Evolutionary conservation across 164 flowering plant genomes (phyloP), one percentile per base, ranked within the genome.

Genomic region (Vitis rupestris): DNA sequence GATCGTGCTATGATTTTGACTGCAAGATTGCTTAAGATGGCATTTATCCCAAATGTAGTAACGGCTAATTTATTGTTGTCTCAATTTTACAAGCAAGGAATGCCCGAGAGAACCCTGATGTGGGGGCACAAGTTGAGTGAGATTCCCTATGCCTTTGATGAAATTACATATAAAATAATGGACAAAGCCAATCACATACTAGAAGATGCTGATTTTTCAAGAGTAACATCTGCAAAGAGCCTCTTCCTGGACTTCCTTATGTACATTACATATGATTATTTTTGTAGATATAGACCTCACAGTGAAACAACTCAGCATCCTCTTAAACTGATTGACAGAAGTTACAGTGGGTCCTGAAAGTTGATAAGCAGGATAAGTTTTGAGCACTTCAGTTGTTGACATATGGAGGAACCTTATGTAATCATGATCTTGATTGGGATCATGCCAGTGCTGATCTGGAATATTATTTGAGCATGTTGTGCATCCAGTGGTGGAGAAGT

Each of bases 1-100:
- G 94, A 91, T 55, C 88, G 82, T 63, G 93, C 98, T 67, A 81
- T 85, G 88, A 83, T 88, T 56, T 59, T 95, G 65, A 76, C 90
- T 47, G 94, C 88, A 53, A 93, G 89, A 72, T 77, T 95, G 81
- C 86, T 93, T 67, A 95, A 93, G 86, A 85, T 90, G 85, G 88
- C 86, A 15, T 93, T 93, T 76, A 73, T 85, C 70, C 97, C 99
- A 16, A 86, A 95, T 81, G 75, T 85, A 27, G 85, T 88, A 50
- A 90, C 99, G 5, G 72, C 72, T 10, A 93, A 93, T 78, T 70
- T 79, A 47, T 78, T 95, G 77, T 82, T 95, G 72, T 85, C 97
- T 71, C 94, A 89, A 17, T 84, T 87, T 64, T 85, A 84, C 78
- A 88, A 81, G 75, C 91, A 90, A 69, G 97, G 97, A 50, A 72